Conservation (phyloP, 2,329 filamentous ascomycete species). For the Epichloe elymi region DNA sequence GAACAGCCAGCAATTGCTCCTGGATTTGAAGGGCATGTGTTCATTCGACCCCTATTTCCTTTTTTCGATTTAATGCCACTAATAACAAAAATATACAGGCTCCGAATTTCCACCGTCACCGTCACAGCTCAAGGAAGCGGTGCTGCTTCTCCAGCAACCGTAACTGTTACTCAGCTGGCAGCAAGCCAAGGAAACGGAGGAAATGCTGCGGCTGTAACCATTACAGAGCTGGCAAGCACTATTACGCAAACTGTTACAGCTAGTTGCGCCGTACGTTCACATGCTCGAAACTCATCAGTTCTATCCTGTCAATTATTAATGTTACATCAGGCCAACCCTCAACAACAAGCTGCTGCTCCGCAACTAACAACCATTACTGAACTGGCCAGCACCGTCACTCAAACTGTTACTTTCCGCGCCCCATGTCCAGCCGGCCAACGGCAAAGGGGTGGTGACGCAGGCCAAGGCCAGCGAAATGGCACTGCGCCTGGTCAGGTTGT, state of each 20-base stretch:
- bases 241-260: constrained; percentile 6
- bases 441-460: too few species aligned
- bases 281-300: not conserved
- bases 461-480: not conserved
- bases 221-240: constrained; percentile 2
- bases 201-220: constrained; percentile 8
- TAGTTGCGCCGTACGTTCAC: not conserved
- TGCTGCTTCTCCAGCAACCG: not conserved
- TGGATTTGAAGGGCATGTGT: not conserved
- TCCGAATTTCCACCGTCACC: not conserved
- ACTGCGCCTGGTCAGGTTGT: not conserved
- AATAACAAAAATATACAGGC: not conserved
- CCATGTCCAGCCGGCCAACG: too few species aligned
- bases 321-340: not conserved
- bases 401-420: too few species aligned
- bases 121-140: not conserved
- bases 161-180: not conserved
- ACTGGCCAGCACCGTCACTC: too few species aligned
- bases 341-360: not conserved
- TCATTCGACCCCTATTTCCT: not conserved
- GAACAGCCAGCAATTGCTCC: not conserved
- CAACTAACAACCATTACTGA: too few species aligned
- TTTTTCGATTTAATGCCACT: not conserved
- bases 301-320: not conserved
- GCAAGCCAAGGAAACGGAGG: not conserved